phyloP scores from a whole-genome alignment of 1,284 basidiomycete genomes.

The Sphagnurus paluster region DNA sequence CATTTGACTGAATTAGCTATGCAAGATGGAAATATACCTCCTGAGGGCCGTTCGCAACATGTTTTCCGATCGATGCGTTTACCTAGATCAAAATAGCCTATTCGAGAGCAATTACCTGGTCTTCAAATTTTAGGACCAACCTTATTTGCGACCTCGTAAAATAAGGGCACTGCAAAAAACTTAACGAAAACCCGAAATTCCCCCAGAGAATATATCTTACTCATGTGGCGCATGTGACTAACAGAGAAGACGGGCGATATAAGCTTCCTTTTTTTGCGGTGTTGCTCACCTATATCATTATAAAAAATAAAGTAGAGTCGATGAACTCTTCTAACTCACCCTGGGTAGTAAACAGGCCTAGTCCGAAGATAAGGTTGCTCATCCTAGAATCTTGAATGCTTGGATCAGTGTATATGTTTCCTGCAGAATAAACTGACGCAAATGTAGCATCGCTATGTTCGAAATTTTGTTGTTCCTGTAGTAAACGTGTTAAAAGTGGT shows the following conservation, averaged over 20 bases:
- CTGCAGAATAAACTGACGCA: slow-evolving; percentile 27
- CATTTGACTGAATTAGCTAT: too few species aligned
- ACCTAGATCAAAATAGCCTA: slow-evolving; percentile 4
- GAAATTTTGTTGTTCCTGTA: slow-evolving; percentile 21
- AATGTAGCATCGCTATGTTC: slow-evolving; percentile 37
- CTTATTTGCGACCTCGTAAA: slow-evolving; percentile 35
- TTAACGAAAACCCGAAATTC: not conserved
- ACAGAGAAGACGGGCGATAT: slow-evolving; percentile 48
- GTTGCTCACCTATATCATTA: slow-evolving; percentile 36
- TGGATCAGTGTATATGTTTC: not conserved
- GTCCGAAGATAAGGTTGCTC: slow-evolving; percentile 35
- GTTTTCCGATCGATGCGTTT: slow-evolving; percentile 5
- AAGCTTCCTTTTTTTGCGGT: slow-evolving; percentile 45
- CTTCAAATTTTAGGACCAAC: slow-evolving; percentile 23
- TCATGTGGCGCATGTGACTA: slow-evolving; percentile 39
- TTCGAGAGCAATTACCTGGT: not conserved
- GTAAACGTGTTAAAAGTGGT: too few species aligned
- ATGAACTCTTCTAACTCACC: slow-evolving; percentile 26
- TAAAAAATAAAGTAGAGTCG: not conserved
- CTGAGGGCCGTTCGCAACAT: slow-evolving; percentile 12
- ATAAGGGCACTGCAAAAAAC: slow-evolving; percentile 30
- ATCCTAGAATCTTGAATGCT: slow-evolving; percentile 18
- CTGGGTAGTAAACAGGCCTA: slow-evolving; percentile 35
- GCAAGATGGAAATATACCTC: slow-evolving; percentile 8
- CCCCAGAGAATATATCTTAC: slow-evolving; percentile 14